Conservation (phyloP, 1,284 basidiomycete genomes). For the Papiliotrema terrestris region DNA sequence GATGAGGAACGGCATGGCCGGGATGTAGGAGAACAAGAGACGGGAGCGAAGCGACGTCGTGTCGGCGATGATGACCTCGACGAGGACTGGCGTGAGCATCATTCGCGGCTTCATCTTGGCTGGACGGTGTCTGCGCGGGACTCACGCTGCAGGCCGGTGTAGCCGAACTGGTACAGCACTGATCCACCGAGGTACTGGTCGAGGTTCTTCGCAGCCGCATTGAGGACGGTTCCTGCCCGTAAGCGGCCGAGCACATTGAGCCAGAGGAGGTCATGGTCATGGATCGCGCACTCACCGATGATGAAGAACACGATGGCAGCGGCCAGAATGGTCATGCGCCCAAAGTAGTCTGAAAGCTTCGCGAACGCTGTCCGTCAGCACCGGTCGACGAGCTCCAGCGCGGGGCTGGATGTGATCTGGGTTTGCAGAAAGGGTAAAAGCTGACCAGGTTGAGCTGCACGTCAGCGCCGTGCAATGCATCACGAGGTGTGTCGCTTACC, state of each 20-base stretch:
- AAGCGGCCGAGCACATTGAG: neutral
- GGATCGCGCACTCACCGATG: constrained; percentile 25
- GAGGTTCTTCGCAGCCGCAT: constrained; percentile 39
- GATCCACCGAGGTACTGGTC: constrained; percentile 45
- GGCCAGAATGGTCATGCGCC: constrained; percentile 44
- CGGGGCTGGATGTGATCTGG: too few relatives aligned
- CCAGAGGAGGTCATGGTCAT: neutral
- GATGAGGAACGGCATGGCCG: constrained; percentile 43
- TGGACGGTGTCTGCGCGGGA: neutral
- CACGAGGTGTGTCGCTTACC: too few relatives aligned
- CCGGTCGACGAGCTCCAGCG: too few relatives aligned
- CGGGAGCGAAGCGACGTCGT: constrained; percentile 44
- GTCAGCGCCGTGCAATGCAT: too few relatives aligned
- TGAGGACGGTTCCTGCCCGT: constrained; percentile 42
- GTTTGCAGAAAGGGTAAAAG: too few relatives aligned
- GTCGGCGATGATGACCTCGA: constrained; percentile 49
- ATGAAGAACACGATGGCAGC: constrained; percentile 46
- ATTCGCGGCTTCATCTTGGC: neutral
- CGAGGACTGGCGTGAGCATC: constrained; percentile 16
- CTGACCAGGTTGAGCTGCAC: constrained; percentile 25
- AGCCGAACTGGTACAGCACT: constrained; percentile 43
- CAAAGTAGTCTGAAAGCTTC: constrained; percentile 47
- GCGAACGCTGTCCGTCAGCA: constrained; percentile 15
- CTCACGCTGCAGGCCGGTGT: constrained; percentile 27
- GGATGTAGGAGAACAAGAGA: constrained; percentile 47